Base-by-base conservation (phyloP, 257 asterid species). In the Orobanche coerulescens region DNA sequence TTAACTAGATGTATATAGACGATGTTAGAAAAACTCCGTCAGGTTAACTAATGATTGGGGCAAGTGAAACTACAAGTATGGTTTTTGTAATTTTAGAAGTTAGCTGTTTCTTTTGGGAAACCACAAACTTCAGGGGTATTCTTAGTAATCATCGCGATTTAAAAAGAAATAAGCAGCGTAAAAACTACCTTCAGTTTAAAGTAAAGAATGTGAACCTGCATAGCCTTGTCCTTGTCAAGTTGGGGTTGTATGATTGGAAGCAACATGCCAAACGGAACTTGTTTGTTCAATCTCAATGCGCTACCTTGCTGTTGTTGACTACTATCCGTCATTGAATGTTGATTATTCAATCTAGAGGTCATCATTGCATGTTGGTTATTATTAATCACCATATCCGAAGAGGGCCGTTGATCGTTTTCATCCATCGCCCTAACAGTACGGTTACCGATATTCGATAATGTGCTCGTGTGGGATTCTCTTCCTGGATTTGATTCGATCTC, bases 251-350 rank as follows among this genome's bases (percentile, higher is more conserved):
- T 86, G 70, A 84, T 81, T 55, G 97, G 95, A 72, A 92, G 95
- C 82, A 92, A 69, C 86, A 84, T 52, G 60, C 89, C 97, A 76
- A 86, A 84, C 13, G 98, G 95, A 64, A 92, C 97, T 77, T 88
- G 97, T 71, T 84, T 88, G 65, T 90, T 83, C 72, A 75, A 81
- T 60, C 78, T 84, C 67, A 65, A 37, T 3, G 81, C 0, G 57
- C 61, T 58, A 36, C 72, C 78, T 55, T 76, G 28, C 71, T 76
- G 85, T 50, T 66, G 83, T 39, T 62, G 84, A 63, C 48, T 64
- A 58, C 61, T 57, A 56, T 49, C 56, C 12, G 78, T 46, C 71
- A 62, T 46, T 18, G 82, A 4, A 42, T 54, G 79, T 51, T 75
- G 85, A 70, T 33, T 76, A 26, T 64, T 73, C 72, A 73, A 53